Evolutionary conservation across 495 filamentous ascomycete species (phyloP).

Genomic region (Parathielavia appendiculata): DNA sequence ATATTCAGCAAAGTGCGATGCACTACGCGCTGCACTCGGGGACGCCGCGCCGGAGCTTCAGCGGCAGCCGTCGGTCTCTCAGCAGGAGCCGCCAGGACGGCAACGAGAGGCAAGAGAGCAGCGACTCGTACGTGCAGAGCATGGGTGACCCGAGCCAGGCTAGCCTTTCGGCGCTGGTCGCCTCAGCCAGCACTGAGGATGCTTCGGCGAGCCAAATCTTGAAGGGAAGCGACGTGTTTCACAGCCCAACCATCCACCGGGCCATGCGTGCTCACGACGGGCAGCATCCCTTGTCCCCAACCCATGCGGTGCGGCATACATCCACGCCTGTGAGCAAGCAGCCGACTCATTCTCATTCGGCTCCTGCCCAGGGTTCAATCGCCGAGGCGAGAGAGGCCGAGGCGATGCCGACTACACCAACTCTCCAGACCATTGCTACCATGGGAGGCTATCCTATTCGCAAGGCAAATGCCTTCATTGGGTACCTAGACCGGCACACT

Average conservation of each 20-base stretch:
- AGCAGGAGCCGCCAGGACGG: slow-evolving; percentile 36
- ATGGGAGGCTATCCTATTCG: slow-evolving; percentile 78
- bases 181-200: slow-evolving; percentile 70
- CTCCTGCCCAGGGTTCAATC: slow-evolving; percentile 38
- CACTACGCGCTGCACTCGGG: slow-evolving; percentile 28
- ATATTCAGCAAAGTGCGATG: slow-evolving; percentile 37
- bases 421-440: slow-evolving; percentile 65
- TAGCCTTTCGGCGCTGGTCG: slow-evolving; percentile 58
- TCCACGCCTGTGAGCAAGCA: slow-evolving; percentile 14
- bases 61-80: slow-evolving; percentile 47
- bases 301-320: slow-evolving; percentile 13
- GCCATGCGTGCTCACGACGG: slow-evolving; percentile 20
- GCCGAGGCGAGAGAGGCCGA: slow-evolving; percentile 32
- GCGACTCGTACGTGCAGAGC: slow-evolving; percentile 72
- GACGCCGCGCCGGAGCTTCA: slow-evolving; percentile 53
- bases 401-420: slow-evolving; percentile 44
- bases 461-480: slow-evolving; percentile 77
- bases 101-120: slow-evolving; percentile 58
- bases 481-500: slow-evolving; percentile 66
- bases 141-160: slow-evolving; percentile 56
- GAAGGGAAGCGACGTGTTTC: slow-evolving; percentile 79
- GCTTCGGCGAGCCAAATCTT: slow-evolving; percentile 90
- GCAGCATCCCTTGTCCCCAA: slow-evolving; percentile 8
- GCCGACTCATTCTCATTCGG: slow-evolving; percentile 15
- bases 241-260: slow-evolving; percentile 66